These are phyloP conservation scores for Suaeda aralocaspica DNA, from an alignment of 148 eudicot species.

Conservation along the genomic window DNA sequence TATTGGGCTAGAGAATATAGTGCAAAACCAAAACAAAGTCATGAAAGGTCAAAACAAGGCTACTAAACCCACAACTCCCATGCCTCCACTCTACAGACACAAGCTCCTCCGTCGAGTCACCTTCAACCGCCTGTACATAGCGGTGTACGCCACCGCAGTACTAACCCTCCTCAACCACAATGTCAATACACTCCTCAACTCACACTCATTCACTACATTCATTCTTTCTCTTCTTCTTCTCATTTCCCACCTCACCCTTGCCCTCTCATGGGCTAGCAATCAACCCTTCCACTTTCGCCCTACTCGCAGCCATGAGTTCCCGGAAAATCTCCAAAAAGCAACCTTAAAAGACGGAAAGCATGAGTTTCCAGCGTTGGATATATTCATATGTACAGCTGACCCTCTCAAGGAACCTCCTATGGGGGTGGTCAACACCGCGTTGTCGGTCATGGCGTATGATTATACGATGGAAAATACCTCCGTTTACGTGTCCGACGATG, in stretches of 20 bases:
- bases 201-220: conserved; percentile 20
- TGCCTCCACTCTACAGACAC: conserved; percentile 38
- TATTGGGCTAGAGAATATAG: no score
- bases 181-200: conserved; percentile 22
- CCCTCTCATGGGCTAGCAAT: conserved; percentile 48
- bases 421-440: conserved; percentile 64
- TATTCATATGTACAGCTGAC: conserved; percentile 87
- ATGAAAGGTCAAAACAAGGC: conserved; percentile 10
- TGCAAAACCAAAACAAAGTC: no score
- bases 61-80: conserved; percentile 2
- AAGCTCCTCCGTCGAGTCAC: conserved; percentile 29
- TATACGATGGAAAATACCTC: conserved; percentile 70
- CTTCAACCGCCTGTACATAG: conserved; percentile 53
- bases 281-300: conserved; percentile 62
- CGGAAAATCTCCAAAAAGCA: conserved; percentile 35
- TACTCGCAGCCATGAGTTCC: conserved; percentile 37
- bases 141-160: conserved; percentile 43
- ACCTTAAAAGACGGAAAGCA: neutral
- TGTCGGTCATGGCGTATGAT: conserved; percentile 83
- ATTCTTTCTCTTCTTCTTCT: conserved; percentile 31
- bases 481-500: conserved; percentile 82
- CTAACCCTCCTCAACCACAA: conserved; percentile 52
- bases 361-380: conserved; percentile 50
- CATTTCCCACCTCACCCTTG: conserved; percentile 48
- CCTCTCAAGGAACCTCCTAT: conserved; percentile 82